These are phyloP conservation scores for Arabidopsis lyrata DNA, from an alignment of 441 rosid species.

Conservation along the genomic window DNA sequence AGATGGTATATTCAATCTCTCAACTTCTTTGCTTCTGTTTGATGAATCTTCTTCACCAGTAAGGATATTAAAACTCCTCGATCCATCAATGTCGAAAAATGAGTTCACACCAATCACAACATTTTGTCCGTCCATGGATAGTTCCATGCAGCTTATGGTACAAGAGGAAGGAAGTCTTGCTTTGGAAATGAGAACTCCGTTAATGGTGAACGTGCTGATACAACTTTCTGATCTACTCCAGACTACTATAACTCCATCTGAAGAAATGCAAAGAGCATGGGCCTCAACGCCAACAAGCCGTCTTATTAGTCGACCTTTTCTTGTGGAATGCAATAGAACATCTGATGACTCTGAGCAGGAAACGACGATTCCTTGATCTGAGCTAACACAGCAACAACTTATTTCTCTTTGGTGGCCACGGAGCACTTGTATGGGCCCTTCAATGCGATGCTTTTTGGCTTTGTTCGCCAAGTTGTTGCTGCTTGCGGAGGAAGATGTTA, in stretches of 20 bases:
- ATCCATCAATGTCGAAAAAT: conserved; percentile 39
- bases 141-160: conserved; percentile 83
- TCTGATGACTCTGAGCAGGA: conserved; percentile 79
- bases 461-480: conserved; percentile 63
- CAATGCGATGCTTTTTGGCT: conserved; percentile 66
- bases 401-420: conserved; percentile 87
- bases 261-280: conserved; percentile 73
- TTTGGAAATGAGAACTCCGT: conserved; percentile 71
- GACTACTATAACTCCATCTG: conserved; percentile 80
- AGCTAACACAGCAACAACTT: conserved; percentile 82
- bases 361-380: conserved; percentile 87
- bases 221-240: conserved; percentile 71
- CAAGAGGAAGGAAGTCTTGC: conserved; percentile 75
- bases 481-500: conserved; percentile 57
- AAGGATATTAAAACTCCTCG: background rate
- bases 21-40: conserved; percentile 40
- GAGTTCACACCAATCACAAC: conserved; percentile 83
- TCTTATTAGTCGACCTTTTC: conserved; percentile 89
- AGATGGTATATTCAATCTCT: conserved; percentile 59
- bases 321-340: conserved; percentile 82
- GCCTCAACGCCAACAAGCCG: conserved; percentile 72
- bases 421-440: conserved; percentile 95
- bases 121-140: conserved; percentile 76
- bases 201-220: conserved; percentile 83
- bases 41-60: conserved; percentile 10